Base-by-base conservation (phyloP, 2,329 filamentous ascomycete species). In the Xylariales sp. region DNA sequence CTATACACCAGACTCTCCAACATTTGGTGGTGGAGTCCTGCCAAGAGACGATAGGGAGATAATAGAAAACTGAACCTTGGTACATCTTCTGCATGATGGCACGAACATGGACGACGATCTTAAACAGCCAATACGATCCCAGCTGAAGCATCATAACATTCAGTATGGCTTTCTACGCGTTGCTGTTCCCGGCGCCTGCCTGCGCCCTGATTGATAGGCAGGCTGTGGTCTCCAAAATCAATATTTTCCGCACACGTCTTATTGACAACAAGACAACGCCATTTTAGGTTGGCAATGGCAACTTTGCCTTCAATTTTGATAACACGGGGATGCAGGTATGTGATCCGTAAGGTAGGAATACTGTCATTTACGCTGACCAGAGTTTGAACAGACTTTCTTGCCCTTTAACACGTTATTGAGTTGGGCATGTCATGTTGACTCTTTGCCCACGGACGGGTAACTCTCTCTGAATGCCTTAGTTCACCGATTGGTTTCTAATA, bases 391-490 rank as follows among this genome's bases (percentile, higher is more conserved):
- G 51, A 53, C 48, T 1, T 50, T 57, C 31, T 38, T 57, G 16
- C 53, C 55, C 4, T 57, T 56, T 22, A 57, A 57, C 22, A 57
- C 53, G 3, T 48, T 57, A 4, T 56, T 51, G 2, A 57, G 52
- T 31, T 57, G 54, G 56, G 55, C 52, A 16, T 57, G 55, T 51
- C 56, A 58, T 32, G 56, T 57, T 22, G 55, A 58, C 37, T 51
- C 47, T 2, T 34, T 73, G 11, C 71, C 71, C 3, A 60, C 53
- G 3, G 61, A 54, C 18, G 51, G 53, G 56, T 56, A 50, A 16
- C 45, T 42, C 3, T n/a, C 15, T 38, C 18, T 37, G 10, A n/a
- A n/a, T n/a, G n/a, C n/a, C n/a, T n/a, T n/a, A n/a, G n/a, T n/a
- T n/a, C n/a, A n/a, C n/a, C n/a, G n/a, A n/a, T n/a, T n/a, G n/a